These are phyloP conservation scores for Monosporascus cannonballus DNA, from an alignment of 2,329 filamentous ascomycete genomes.

Conservation along the genomic window DNA sequence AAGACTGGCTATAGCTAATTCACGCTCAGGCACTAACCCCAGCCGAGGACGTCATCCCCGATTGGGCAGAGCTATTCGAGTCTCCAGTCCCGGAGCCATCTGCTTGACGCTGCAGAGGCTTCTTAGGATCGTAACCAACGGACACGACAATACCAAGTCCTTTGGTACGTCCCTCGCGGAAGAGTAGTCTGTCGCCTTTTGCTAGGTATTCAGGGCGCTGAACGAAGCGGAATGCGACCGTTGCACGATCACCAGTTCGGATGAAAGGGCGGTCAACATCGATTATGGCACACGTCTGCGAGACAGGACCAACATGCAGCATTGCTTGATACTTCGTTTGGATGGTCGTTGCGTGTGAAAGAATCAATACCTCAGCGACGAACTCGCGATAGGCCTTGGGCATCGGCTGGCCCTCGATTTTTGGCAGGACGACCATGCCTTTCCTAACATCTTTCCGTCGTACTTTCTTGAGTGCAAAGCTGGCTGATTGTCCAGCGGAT, in stretches of 20 bases:
- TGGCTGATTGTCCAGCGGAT: conserved; percentile 86
- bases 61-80: conserved; percentile 8
- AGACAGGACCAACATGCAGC: conserved; percentile 92
- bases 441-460: conserved; percentile 90
- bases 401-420: conserved; percentile 62
- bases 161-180: conserved; percentile 92
- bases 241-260: conserved; percentile 87
- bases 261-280: conserved; percentile 96
- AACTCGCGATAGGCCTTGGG: conserved; percentile 72
- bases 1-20: neutral
- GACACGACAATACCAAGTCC: conserved; percentile 90
- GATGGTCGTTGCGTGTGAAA: conserved; percentile 95
- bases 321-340: conserved; percentile 97
- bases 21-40: conserved; percentile 15
- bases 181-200: conserved; percentile 82
- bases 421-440: conserved; percentile 93
- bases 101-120: conserved; percentile 31
- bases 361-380: conserved; percentile 81
- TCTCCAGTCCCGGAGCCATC: conserved; percentile 8
- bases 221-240: conserved; percentile 90
- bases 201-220: conserved; percentile 89
- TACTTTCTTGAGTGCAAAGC: conserved; percentile 82
- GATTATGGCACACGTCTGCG: conserved; percentile 94
- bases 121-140: conserved; percentile 72
- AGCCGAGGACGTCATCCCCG: conserved; percentile 8